Evolutionary conservation across 2,329 filamentous ascomycete genomes (phyloP).

Genomic region (Fusarium sp.): DNA sequence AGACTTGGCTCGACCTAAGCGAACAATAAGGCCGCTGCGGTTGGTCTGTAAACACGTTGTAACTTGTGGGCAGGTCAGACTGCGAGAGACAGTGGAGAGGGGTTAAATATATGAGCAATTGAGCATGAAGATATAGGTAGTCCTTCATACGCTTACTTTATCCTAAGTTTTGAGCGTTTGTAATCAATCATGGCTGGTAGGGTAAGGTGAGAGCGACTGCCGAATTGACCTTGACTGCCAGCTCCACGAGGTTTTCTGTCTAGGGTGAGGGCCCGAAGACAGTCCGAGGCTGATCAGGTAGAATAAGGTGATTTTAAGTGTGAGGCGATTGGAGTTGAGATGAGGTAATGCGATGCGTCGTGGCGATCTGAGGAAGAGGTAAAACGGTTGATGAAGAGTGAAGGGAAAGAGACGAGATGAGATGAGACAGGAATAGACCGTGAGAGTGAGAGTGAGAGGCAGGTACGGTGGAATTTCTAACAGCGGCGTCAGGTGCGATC

Average conservation of each 20-base stretch:
- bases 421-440: background rate
- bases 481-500: background rate
- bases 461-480: conserved; percentile 6
- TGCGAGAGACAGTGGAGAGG: conserved; percentile 4
- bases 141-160: conserved; percentile 32
- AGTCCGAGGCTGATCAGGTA: conserved; percentile 7
- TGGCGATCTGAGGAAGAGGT: background rate
- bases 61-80: background rate
- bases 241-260: conserved; percentile 3
- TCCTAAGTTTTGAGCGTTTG: conserved; percentile 32
- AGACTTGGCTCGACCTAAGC: conserved; percentile 27
- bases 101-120: conserved; percentile 1
- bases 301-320: conserved; percentile 10
- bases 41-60: conserved; percentile 18
- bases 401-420: background rate
- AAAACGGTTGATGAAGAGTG: background rate
- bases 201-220: conserved; percentile 19
- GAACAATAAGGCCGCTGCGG: conserved; percentile 25
- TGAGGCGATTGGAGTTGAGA: conserved; percentile 12
- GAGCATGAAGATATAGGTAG: conserved; percentile 21
- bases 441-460: conserved; percentile 14
- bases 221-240: background rate
- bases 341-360: conserved; percentile 9
- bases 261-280: conserved; percentile 8
- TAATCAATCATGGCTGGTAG: conserved; percentile 39